phyloP scores from a whole-genome alignment of 345 rosid species.

The Pelargonium nanum region DNA sequence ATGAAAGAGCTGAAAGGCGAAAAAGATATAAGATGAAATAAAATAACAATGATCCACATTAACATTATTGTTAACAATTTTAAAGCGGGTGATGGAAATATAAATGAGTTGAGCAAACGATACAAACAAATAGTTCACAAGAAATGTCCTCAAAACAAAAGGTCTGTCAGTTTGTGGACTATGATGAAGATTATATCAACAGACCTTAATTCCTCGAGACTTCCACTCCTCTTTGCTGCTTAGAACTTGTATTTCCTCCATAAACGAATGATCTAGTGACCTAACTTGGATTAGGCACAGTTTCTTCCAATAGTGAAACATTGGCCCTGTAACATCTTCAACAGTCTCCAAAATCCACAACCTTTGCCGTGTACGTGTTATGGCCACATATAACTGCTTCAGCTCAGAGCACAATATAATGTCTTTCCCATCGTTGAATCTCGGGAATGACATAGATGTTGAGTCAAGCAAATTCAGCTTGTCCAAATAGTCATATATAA shows the following conservation, averaged over 20 bases:
- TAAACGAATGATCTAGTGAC: conserved; percentile 23
- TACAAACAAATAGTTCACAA: no score
- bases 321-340: conserved; percentile 24
- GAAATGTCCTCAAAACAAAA: no score
- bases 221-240: conserved; percentile 13
- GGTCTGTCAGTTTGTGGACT: no score
- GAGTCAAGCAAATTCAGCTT: conserved; percentile 3
- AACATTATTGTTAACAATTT: no score
- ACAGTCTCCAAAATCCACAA: conserved; percentile 41
- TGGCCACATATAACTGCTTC: conserved; percentile 26
- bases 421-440: conserved; percentile 28
- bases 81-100: no score
- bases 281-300: conserved; percentile 25
- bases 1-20: not conserved
- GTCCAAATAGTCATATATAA: conserved; percentile 27
- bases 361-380: conserved; percentile 45
- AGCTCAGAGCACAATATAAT: conserved; percentile 34
- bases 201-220: not conserved
- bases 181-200: no score
- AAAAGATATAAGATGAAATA: no score
- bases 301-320: conserved; percentile 15
- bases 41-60: no score
- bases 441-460: conserved; percentile 11
- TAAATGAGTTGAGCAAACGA: no score
- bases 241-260: conserved; percentile 28